Evolutionary conservation across 306 rosid genomes (phyloP), one percentile per base, ranked within the genome.

Genomic region (Cyclanthera cordifolia): DNA sequence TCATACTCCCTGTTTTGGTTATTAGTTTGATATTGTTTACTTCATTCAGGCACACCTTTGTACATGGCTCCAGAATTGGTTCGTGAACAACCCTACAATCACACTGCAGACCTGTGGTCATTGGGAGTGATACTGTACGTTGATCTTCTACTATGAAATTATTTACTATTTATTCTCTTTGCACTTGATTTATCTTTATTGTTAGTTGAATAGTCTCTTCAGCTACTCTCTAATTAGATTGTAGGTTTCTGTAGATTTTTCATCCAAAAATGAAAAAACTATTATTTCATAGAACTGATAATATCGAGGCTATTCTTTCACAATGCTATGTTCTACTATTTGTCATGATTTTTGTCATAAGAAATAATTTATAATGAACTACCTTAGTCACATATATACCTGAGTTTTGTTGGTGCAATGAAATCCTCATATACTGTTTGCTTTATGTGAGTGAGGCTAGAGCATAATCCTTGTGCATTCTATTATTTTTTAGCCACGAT

Each of bases 41-140:
- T n/a, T 71, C 61, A 55, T 80, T 41, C 81, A 93, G 99, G 99
- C 53, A 93, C 99, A 53, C 99, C 99, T 15, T 76, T 93, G 67
- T 93, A 93, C 79, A 93, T 90, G 99, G 99, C 99, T 78, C 99
- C 99, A 0, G 99, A 93, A 80, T 86, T 93, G 71, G 99, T 93
- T 50, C 84, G 95, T 27, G 99, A 93, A 77, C 96, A 93, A 68
- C 99, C 99, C 16, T 93, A 93, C 83, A 93, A 76, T 79, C 99
- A 93, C 80, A 83, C 96, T 51, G 99, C 91, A 66, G 99, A 93
- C 82, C 78, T 93, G 67, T 93, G 99, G 99, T 93, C 99, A 56
- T 96, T 93, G 50, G 99, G 99, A 76, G 95, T 93, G 71, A 93
- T 93, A 80, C 59, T n/a, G n/a, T n/a, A n/a, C n/a, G n/a, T n/a